phyloP scores from a whole-genome alignment of 2,329 filamentous ascomycete species.

The Corniculantispora saksenae region DNA sequence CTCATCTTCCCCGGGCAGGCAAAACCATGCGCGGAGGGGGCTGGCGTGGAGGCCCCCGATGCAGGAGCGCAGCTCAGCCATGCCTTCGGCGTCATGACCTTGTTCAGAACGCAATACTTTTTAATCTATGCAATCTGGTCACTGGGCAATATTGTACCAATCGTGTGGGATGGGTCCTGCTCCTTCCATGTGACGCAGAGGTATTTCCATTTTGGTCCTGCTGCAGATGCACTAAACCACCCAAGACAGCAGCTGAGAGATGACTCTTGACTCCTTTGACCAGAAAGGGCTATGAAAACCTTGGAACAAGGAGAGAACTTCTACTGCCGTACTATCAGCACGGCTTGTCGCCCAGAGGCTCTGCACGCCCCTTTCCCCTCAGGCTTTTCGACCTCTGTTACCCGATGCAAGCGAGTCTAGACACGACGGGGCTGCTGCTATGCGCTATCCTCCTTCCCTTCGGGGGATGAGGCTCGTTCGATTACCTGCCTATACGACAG shows the following conservation, averaged over 20 bases:
- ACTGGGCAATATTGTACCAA: neutral
- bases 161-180: neutral
- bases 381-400: neutral
- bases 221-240: slow-evolving; percentile 9
- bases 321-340: neutral
- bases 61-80: neutral
- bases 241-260: slow-evolving; percentile 1
- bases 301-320: neutral
- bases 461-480: neutral
- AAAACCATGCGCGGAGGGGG: neutral
- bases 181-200: slow-evolving; percentile 14
- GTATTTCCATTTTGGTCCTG: slow-evolving; percentile 7
- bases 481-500: neutral
- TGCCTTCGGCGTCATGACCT: neutral
- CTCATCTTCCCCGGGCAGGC: neutral
- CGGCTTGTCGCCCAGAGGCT: neutral
- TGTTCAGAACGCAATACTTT: neutral
- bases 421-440: neutral
- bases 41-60: neutral
- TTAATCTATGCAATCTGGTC: slow-evolving; percentile 6
- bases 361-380: neutral
- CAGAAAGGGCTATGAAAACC: neutral
- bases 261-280: neutral
- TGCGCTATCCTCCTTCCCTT: neutral
- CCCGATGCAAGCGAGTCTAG: slow-evolving; percentile 7